phyloP scores from a whole-genome alignment of 2,329 filamentous ascomycete species.

The Dryadomyces quercivorus region DNA sequence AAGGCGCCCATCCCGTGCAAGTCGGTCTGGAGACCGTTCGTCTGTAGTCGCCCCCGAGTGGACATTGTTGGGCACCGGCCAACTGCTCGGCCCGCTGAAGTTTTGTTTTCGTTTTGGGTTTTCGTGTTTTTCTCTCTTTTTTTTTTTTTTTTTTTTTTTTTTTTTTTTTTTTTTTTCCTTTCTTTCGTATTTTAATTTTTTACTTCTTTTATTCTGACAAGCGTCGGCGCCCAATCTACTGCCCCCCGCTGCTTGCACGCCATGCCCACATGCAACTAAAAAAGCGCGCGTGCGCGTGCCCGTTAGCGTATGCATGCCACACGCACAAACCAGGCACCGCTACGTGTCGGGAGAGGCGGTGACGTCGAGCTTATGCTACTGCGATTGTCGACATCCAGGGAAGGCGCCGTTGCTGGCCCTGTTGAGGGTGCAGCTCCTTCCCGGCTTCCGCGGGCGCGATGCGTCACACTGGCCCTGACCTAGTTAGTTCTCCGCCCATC shows the following conservation, averaged over 20 bases:
- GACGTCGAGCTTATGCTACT: constrained; percentile 1
- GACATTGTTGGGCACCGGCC: not conserved
- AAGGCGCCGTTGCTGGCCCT: not conserved
- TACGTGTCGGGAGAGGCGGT: constrained; percentile 5
- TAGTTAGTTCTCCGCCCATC: not conserved
- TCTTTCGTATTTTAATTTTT: not conserved
- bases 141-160: not conserved
- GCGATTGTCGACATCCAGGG: not conserved
- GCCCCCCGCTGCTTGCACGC: no score
- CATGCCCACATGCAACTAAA: not conserved
- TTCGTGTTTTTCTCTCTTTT: not conserved
- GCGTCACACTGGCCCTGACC: not conserved
- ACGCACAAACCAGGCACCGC: constrained; percentile 1
- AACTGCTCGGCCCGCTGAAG: not conserved
- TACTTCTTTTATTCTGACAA: not conserved
- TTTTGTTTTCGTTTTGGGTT: not conserved
- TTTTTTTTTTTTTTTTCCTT: not conserved
- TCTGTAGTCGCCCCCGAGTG: no score
- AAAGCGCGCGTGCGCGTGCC: not conserved
- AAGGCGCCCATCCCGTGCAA: no score
- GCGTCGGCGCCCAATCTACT: constrained; percentile 7
- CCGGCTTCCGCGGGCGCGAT: not conserved
- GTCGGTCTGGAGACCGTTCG: no score
- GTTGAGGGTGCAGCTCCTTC: not conserved
- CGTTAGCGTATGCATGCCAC: not conserved